These are phyloP conservation scores for Rhodocollybia butyracea DNA, from an alignment of 768 basidiomycete genomes.

Conservation along the genomic window DNA sequence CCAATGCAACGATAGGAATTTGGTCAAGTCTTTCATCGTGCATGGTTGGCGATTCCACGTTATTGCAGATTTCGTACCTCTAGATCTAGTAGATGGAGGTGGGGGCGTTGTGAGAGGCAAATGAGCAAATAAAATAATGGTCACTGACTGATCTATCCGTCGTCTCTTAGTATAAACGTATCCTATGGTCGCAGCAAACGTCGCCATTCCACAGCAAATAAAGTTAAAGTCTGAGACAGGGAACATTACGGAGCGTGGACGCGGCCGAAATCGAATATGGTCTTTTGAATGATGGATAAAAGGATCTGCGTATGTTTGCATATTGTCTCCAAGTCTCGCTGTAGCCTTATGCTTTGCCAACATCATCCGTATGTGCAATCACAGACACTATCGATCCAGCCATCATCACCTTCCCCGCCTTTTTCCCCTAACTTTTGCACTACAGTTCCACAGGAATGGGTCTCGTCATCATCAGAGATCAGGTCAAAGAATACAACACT, in stretches of 20 bases:
- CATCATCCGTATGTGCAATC: neutral
- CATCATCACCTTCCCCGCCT: constrained; percentile 87
- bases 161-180: constrained; percentile 23
- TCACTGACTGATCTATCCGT: neutral
- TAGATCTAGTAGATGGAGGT: no score
- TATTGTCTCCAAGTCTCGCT: constrained; percentile 6
- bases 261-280: neutral
- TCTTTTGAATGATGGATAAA: neutral
- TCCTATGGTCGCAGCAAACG: constrained; percentile 32
- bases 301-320: neutral
- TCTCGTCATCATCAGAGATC: constrained; percentile 20
- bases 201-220: constrained; percentile 33
- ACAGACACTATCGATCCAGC: constrained; percentile 90
- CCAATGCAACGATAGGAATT: neutral
- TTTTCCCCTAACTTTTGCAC: constrained; percentile 76
- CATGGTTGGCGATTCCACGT: neutral
- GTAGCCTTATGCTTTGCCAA: neutral
- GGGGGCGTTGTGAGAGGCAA: no score
- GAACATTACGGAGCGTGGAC: constrained; percentile 17
- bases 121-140: neutral
- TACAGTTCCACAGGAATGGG: constrained; percentile 43
- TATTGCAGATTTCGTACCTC: no score
- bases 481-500: constrained; percentile 77
- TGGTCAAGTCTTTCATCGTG: neutral
- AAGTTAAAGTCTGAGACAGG: constrained; percentile 30